Base-by-base conservation (phyloP, 1,284 basidiomycete genomes). In the Trichosporon coremiiforme region DNA sequence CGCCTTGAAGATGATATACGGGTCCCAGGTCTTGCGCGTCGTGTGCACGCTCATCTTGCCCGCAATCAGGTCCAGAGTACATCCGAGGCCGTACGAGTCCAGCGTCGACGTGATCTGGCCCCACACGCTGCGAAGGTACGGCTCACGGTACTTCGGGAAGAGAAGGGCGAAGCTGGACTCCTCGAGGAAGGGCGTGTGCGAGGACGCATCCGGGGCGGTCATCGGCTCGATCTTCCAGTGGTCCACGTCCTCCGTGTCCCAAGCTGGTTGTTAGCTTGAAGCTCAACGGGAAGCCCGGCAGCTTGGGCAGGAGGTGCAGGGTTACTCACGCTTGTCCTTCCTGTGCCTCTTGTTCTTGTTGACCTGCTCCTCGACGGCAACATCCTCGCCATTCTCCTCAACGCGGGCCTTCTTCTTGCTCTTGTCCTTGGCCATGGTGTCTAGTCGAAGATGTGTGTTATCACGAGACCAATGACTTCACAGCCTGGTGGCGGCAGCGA, bases 171-270 rank as follows among this genome's bases (percentile, higher is more conserved):
- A 99, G 0, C 93, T 95, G 8, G 93, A 95, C 85, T 99, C 97
- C 82, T 99, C 95, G 4, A 90, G 87, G 83, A 99, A 94, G 1
- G 94, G 88, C 47, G 69, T 69, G 68, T 80, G 78, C 10, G 69
- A 38, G 20, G 70, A 70, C 0, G 90, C 90, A 7, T 87, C 89
- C 76, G 90, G 90, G 2, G 87, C 85, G 68, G 87, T 84, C 84
- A 98, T 96, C 17, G 89, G 83, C 22, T 95, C 91, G 55, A 97
- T 85, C 84, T 93, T 94, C 96, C 96, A 98, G 91, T 98, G 96
- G 86, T 99, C 93, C 83, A 98, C 94, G 77, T 98, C 94, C 80
- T 98, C 95, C 63, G 95, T 97, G 83, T 99, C 96, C 97, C 96
- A 99, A 77, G 94, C 94, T 95, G 78, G 73, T 64, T 10, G 62